phyloP scores from a whole-genome alignment of 2,329 filamentous ascomycete species.

The Microdochium trichocladiopsis region DNA sequence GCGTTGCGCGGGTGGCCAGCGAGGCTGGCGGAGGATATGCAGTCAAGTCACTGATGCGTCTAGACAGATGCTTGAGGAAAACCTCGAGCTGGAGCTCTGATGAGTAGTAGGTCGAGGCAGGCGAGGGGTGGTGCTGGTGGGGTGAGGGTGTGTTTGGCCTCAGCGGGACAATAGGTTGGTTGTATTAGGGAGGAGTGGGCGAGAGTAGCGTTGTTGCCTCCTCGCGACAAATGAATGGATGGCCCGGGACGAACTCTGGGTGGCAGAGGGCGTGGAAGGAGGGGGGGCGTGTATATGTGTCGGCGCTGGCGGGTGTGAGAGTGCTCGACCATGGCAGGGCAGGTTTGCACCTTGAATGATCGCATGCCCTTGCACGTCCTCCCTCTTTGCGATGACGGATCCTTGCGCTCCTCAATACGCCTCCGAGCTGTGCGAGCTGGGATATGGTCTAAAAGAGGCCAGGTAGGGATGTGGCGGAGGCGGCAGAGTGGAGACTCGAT shows the following conservation, averaged over 20 bases:
- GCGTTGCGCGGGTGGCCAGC: slow-evolving; percentile 22
- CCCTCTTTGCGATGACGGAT: slow-evolving; percentile 1
- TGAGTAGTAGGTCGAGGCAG: background rate
- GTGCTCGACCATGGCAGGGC: background rate
- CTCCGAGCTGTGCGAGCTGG: background rate
- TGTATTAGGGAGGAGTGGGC: background rate
- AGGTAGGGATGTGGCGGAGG: background rate
- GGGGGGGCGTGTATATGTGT: background rate
- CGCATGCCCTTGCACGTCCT: background rate
- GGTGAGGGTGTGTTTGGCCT: background rate
- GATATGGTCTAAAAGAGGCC: background rate
- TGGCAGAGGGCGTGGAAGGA: background rate
- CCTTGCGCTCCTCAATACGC: background rate
- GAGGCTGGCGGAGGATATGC: slow-evolving; percentile 16
- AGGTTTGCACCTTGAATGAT: background rate
- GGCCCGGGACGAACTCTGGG: background rate
- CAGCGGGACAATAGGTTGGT: background rate
- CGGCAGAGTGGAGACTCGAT: background rate
- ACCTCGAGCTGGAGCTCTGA: background rate
- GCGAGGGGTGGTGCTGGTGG: slow-evolving; percentile 1
- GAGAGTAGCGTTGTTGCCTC: background rate
- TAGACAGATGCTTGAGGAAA: background rate
- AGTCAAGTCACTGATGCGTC: background rate
- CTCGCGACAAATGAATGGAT: background rate
- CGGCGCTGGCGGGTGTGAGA: background rate